Evolutionary conservation across 140 eudicot species (phyloP), one percentile per base, ranked within the genome.

Genomic region (Bidens hawaiensis): DNA sequence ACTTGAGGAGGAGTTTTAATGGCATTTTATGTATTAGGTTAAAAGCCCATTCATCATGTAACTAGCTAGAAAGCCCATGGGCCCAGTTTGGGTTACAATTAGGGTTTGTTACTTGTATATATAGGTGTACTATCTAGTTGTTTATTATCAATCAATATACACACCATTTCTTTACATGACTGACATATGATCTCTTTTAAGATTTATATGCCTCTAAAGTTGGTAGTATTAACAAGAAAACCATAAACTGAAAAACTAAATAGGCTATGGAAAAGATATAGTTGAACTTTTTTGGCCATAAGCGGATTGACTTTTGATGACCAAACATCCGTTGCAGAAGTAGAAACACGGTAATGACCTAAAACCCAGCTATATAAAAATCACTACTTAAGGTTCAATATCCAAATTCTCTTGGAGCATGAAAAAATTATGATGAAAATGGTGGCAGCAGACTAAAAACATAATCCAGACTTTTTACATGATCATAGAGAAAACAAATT

Each of bases 351-450:
- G 21, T 52, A 24, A 52, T 52, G 21, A 21, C 19, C 34, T 22
- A n/a, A 41, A 49, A 61, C 23, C 1, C 25, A 41, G 30, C 38
- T 24, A 24, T 4, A 18, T 40, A 40, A 41, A 41, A 10, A 53
- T 41, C 23, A 61, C 38, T n/a, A n/a, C 1, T 24, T 23, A 24
- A 41, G 22, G 18, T 38, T 22, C 36, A 60, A 40, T 22, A 16
- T 60, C 19, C 7, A 14, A n/a, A 40, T 62, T 62, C 24, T 24
- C 53, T 62, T 41, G n/a, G 27, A 62, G 54, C 38, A 54, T 60
- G 31, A 62, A 41, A 14, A 42, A 41, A 41, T 13, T 23, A 22
- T n/a, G 24, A 24, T 26, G 67, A 24, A 6, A 41, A 41, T 42
- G 41, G 42, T 69, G 38, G 33, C 60, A 57, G 34, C 43, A 22